phyloP scores from a whole-genome alignment of 1,284 basidiomycete species.

The Microbotryum silenes-acaulis region DNA sequence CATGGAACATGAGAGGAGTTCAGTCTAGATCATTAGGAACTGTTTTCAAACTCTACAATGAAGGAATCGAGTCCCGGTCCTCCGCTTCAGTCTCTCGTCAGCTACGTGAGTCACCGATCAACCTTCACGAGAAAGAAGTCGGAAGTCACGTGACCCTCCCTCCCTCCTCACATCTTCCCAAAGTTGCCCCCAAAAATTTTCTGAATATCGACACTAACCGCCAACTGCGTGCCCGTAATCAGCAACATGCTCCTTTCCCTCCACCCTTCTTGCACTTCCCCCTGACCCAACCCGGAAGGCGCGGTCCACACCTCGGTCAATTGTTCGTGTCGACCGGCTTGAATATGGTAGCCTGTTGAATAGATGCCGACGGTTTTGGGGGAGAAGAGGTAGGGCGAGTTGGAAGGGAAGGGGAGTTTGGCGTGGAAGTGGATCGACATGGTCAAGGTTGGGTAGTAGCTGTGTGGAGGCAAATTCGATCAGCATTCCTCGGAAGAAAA shows the following conservation, averaged over 20 bases:
- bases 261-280: slow-evolving; percentile 3
- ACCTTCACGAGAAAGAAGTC: no score
- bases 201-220: background rate
- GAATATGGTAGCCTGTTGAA: background rate
- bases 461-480: background rate
- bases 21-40: no score
- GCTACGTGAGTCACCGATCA: no score
- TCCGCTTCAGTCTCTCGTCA: no score
- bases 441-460: slow-evolving; percentile 1
- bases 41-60: no score
- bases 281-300: slow-evolving; percentile 3
- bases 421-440: slow-evolving; percentile 9
- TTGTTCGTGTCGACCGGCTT: slow-evolving; percentile 8
- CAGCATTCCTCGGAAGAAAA: no score
- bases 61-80: no score
- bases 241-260: background rate
- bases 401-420: background rate
- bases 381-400: background rate
- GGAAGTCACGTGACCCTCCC: no score
- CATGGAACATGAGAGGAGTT: no score
- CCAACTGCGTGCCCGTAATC: slow-evolving; percentile 3
- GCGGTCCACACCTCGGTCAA: slow-evolving; percentile 11
- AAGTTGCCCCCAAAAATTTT: background rate
- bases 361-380: slow-evolving; percentile 2
- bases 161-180: background rate